Percentiles rank a stretch among this genome's conserved stretches.
Conservation (phyloP, 164 flowering plant species). For the Dillenia turbinata region DNA sequence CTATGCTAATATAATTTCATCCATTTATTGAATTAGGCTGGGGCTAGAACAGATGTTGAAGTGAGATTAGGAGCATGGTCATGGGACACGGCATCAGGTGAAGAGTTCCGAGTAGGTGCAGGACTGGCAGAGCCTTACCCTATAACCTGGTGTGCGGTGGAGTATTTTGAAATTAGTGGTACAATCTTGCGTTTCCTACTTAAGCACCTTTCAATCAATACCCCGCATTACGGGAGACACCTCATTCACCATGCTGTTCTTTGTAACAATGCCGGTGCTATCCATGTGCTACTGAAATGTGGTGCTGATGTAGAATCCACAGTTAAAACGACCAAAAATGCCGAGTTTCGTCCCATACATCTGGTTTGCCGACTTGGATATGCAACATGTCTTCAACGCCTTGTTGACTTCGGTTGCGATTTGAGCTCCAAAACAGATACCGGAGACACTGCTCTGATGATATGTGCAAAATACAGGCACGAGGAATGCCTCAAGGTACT, state of each 20-base stretch:
- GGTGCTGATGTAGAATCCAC: slow-evolving; percentile 49
- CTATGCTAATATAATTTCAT: too few relatives aligned
- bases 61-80: slow-evolving; percentile 80
- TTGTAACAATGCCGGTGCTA: slow-evolving; percentile 49
- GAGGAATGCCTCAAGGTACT: slow-evolving; percentile 43
- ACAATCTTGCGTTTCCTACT: slow-evolving; percentile 52
- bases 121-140: slow-evolving; percentile 70
- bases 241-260: slow-evolving; percentile 76
- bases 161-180: slow-evolving; percentile 67
- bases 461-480: slow-evolving; percentile 42
- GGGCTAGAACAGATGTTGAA: slow-evolving; percentile 34
- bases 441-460: slow-evolving; percentile 68
- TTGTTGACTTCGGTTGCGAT: slow-evolving; percentile 52
- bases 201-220: slow-evolving; percentile 23
- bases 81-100: slow-evolving; percentile 65
- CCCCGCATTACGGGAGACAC: slow-evolving; percentile 46
- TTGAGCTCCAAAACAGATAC: slow-evolving; percentile 43
- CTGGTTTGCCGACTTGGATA: slow-evolving; percentile 61
- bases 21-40: slow-evolving; percentile 34
- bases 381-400: slow-evolving; percentile 30
- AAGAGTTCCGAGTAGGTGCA: slow-evolving; percentile 78
- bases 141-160: slow-evolving; percentile 77
- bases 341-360: slow-evolving; percentile 51
- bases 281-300: slow-evolving; percentile 34
- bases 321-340: slow-evolving; percentile 30